Evolutionary conservation across 805 yeast genomes (phyloP), one percentile per base, ranked within the genome.

Genomic region (Candida sithepensis): DNA sequence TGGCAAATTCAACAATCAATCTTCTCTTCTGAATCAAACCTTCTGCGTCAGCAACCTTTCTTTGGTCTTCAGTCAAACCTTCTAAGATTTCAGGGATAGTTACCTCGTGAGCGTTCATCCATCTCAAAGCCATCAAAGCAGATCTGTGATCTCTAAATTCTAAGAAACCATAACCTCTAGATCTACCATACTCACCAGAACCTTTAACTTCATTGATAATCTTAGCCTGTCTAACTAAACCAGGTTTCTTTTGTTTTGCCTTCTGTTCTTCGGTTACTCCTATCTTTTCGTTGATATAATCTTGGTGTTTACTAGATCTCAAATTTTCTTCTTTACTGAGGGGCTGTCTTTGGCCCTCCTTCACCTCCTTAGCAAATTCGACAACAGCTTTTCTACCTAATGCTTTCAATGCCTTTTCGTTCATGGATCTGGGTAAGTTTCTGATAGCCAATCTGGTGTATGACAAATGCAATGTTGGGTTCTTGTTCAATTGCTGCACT

Each of bases 111-210:
- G 96, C 96, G 66, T 94, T 94, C 65, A 94, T 75, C 96, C 97
- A 94, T 73, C 99, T 82, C 47, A 94, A 78, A 2, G 96, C 97
- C 97, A 90, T 91, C 55, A 94, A 75, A 1, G 99, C 98, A 53
- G 84, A 66, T 67, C 85, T 86, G 67, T 94, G 99, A 67, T 91
- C 96, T 68, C 90, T 82, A 67, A 77, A 90, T 69, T 94, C 98
- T 40, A 94, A 68, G 75, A 94, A 92, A 53, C 99, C 99, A 61
- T 92, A 94, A 51, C 99, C 99, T 73, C 97, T 84, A 61, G 94
- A 84, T 67, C 99, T 79, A 47, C 99, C 99, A 24, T 75, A 68
- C 22, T 84, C 85, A 19, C 96, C 95, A 8, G 92, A 74, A 7
- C 90, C 96, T 65, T 91, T 92, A 39, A 88, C 87, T 69, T 94